phyloP scores from a whole-genome alignment of 2,329 filamentous ascomycete species.

The Cladophialophora carrionii region DNA sequence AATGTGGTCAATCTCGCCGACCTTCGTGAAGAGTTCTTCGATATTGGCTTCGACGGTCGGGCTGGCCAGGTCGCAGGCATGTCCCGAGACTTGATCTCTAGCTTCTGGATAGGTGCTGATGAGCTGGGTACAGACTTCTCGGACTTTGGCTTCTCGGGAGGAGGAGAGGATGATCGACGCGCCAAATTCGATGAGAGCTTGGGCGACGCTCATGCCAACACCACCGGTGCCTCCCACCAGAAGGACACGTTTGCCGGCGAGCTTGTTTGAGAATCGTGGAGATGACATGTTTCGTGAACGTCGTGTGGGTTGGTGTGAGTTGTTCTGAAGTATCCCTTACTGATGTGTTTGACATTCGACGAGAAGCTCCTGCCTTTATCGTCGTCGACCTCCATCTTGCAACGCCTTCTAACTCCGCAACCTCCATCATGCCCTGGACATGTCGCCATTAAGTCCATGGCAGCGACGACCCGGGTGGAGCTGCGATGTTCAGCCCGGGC shows the following conservation, averaged over 20 bases:
- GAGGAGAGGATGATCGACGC: constrained; percentile 64
- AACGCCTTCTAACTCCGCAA: constrained; percentile 1
- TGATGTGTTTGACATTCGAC: background rate
- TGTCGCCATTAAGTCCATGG: background rate
- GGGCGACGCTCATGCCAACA: constrained; percentile 65
- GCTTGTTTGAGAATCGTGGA: constrained; percentile 39
- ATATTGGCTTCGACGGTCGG: constrained; percentile 55
- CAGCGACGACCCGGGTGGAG: background rate
- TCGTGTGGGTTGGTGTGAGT: background rate
- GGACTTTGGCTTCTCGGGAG: constrained; percentile 57
- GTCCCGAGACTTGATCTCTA: constrained; percentile 47
- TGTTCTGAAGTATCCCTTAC: background rate
- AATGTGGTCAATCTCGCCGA: constrained; percentile 56
- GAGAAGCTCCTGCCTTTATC: background rate
- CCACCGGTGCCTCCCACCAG: constrained; percentile 67
- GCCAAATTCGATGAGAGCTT: constrained; percentile 60
- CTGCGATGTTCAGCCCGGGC: background rate
- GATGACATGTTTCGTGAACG: constrained; percentile 39
- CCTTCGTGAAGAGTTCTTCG: constrained; percentile 47
- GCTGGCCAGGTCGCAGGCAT: constrained; percentile 55
- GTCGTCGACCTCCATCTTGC: background rate
- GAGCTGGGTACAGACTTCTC: constrained; percentile 53
- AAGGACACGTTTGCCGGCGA: constrained; percentile 50
- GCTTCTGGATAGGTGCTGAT: constrained; percentile 50
- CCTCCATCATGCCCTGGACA: background rate